Evolutionary conservation across 1,284 basidiomycete genomes (phyloP), one percentile per base, ranked within the genome.

Genomic region (Fomitiporia mediterranea): DNA sequence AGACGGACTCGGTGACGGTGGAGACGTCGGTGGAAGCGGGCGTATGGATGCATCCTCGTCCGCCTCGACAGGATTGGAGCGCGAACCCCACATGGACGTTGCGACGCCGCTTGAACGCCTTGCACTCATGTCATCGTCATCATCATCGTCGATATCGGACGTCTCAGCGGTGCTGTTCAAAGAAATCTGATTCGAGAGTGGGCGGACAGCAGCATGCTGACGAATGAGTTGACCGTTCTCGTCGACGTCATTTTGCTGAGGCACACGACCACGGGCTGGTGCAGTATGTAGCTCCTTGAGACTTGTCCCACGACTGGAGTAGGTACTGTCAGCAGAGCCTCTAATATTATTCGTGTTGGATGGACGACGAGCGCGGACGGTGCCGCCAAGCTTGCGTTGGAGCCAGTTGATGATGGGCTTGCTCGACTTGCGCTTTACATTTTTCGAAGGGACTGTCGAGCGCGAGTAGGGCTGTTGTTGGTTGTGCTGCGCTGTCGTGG

Each of bases 351-450:
- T 40, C 32, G 42, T 44, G 28, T 79, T 74, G 3, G 73, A 71
- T 3, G 69, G 70, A 28, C 78, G 68, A 59, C 79, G 72, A 23
- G 72, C 61, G 61, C 80, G 83, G 30, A 76, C 82, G 13, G 82
- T 79, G 15, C 87, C 86, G 21, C 80, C 84, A 15, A 94, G 76
- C 70, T 95, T 95, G 62, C 91, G 83, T 62, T 92, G 87, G 62
- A 95, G 84, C 92, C 92, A 95, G 63, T 91, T 90, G 65, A 94
- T 86, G 63, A 95, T 86, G 2, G 92, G 92, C 68, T 93, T 91
- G 67, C 89, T 86, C 13, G 85, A 81, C 69, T 43, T 72, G 66
- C 48, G 58, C 25, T 60, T 60, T 17, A 60, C 48, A 50, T 56
- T 60, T 46, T 55, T 56, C 51, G 38, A 8, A 28, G 30, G 46